Evolutionary conservation across 805 yeast genomes (phyloP).

Genomic region (Candida pini): DNA sequence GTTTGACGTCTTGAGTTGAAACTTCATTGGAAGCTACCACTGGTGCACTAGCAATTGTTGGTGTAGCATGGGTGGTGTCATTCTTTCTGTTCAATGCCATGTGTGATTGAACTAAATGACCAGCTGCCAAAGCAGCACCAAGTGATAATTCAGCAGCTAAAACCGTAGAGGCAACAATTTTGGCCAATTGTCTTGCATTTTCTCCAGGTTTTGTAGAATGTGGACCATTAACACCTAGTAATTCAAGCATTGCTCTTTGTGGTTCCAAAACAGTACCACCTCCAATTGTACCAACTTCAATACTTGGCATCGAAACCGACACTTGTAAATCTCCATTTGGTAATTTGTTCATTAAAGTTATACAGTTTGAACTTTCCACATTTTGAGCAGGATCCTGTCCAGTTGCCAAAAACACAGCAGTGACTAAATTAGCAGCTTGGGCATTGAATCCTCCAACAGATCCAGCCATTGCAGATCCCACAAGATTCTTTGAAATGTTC

Average conservation of each 20-base stretch:
- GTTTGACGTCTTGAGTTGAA: conserved; percentile 31
- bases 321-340: conserved; percentile 74
- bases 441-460: conserved; percentile 97
- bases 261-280: conserved; percentile 98
- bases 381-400: conserved; percentile 99
- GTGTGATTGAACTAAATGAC: conserved; percentile 95
- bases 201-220: conserved; percentile 91
- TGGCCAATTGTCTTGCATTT: conserved; percentile 90
- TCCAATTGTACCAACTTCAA: conserved; percentile 98
- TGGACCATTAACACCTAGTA: conserved; percentile 94
- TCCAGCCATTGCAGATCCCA: conserved; percentile 99
- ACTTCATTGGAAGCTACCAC: conserved; percentile 10
- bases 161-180: conserved; percentile 88
- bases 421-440: conserved; percentile 93
- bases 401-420: conserved; percentile 89
- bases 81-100: conserved; percentile 83
- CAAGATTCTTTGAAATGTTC: conserved; percentile 80
- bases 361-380: conserved; percentile 96
- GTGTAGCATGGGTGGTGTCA: conserved; percentile 23
- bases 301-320: conserved; percentile 98
- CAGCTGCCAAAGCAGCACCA: conserved; percentile 96
- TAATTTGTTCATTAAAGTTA: conserved; percentile 83
- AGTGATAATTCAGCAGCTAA: conserved; percentile 94
- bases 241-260: conserved; percentile 92
- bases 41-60: conserved; percentile 23